Base-by-base conservation (phyloP, 108 stramenopile species). In the Nitzschia inconspicua region DNA sequence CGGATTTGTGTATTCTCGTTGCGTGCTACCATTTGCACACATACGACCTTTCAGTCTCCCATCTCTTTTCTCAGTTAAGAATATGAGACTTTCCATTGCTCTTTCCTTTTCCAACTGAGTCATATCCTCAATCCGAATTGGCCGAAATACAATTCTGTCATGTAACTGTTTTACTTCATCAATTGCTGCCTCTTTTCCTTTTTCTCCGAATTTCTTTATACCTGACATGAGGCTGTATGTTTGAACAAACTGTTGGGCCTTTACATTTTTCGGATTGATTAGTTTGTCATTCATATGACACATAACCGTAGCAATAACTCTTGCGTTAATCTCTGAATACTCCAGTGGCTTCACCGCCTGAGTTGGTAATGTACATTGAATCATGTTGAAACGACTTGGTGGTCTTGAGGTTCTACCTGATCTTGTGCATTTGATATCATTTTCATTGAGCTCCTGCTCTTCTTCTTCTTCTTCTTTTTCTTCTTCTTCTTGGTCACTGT, bases 141-240 rank as follows among this genome's bases (percentile, higher is more conserved):
- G 77, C 13, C 43, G 16, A 9, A 70, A 74, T 6, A 66, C 49
- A 1, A 48, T 37, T 11, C 66, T 34, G 28, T 63, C 73, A 30
- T 77, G 62, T 0, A 79, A 29, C 60, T 83, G 76, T 6, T 70
- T 40, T 23, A 84, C 39, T 43, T 84, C 82, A n/a, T 67, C 68
- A 3, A 27, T 10, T 0, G 68, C 27, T 9, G 73, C 75, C 0
- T 57, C 49, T 23, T 49, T 52, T 32, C 64, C 78, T 16, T 20
- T 42, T 16, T 59, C 50, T 1, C 64, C 68, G 47, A 73, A 73
- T 27, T 37, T 43, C 41, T 66, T 73, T 0, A 81, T 1, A 9
- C 44, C 44, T 0, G 25, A 29, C 44, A 30, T 47, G 22, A 60
- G 10, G n/a, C 60, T 42, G 18, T 46, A 60, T 29, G 39, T 50